Evolutionary conservation across 148 eudicot species (phyloP), one percentile per base, ranked within the genome.

Genomic region (Vaccinium vitisidaea): DNA sequence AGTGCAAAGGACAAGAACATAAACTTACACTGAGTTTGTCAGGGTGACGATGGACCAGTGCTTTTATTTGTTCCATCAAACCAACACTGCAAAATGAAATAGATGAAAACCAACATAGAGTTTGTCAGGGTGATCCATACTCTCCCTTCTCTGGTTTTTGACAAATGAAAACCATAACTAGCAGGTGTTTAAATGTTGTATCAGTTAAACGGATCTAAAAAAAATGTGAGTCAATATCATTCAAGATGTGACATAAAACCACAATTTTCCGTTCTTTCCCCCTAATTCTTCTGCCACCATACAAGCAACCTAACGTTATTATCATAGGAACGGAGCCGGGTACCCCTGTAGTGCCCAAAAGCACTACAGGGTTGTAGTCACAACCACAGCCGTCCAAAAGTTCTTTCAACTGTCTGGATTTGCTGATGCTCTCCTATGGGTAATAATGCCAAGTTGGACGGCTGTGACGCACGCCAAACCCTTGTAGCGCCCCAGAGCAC

Each of bases 21-120:
- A 80, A 8, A 90, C 95, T 65, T 83, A 94, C 99, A 80, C 83
- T 85, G 78, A 96, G 92, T 88, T 89, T 94, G 81, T 90, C 91
- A 18, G 92, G 92, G 87, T 96, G 98, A 19, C 98, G 94, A 87
- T 94, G 88, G 1, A 96, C 99, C 90, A 96, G 86, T 67, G 92
- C 85, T 79, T 90, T 94, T 69, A 96, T 93, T 85, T 96, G 93
- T 79, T 92, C 92, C 93, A 93, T 88, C 88, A 96, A 91, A 85
- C 90, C 89, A 32, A 85, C 90, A 85, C 98, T 96, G 86, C 50
- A 87, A 61, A 87, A 77, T 48, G 49, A 61, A 71, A 74, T 23
- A 39, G 30, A 82, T 48, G 48, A 11, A 81, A 76, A 1, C 69
- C 80, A 75, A 25, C 23, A 74, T 69, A 84, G 27, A 46, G 46